A percentile compares a stretch with the other conserved stretches of the same genome.
Evolutionary conservation across 1,284 basidiomycete genomes (phyloP).

Genomic region (Stereum hirsutum): DNA sequence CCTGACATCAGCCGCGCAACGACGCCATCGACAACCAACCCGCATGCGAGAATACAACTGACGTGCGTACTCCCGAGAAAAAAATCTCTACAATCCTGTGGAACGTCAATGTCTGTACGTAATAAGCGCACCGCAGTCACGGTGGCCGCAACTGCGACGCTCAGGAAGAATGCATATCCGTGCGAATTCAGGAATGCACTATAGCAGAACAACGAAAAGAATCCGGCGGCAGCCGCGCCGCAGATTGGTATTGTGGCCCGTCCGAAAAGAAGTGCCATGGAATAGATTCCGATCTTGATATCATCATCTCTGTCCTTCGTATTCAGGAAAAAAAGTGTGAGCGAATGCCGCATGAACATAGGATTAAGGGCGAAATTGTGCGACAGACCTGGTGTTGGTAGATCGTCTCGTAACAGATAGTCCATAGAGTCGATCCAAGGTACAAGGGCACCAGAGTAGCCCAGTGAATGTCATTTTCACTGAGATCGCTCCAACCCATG

Average conservation of each 20-base stretch:
- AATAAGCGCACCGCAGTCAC: neutral
- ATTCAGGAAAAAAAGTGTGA: no score
- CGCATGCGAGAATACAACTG: neutral
- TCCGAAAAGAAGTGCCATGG: constrained; percentile 1
- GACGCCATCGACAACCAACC: neutral
- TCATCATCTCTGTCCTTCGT: constrained; percentile 1
- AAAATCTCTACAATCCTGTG: neutral
- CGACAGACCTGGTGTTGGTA: constrained; percentile 1
- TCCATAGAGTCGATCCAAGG: neutral
- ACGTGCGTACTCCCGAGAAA: neutral
- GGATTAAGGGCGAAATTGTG: no score
- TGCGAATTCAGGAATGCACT: neutral
- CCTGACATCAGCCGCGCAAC: no score
- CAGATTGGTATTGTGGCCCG: neutral
- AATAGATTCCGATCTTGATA: neutral
- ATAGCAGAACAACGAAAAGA: neutral
- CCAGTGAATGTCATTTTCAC: neutral
- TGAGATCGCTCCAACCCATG: constrained; percentile 2
- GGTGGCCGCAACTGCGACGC: neutral
- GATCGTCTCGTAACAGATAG: neutral
- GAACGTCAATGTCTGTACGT: neutral
- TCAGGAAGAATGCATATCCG: neutral
- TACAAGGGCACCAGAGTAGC: neutral
- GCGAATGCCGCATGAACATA: no score
- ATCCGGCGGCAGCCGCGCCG: neutral